phyloP scores from a whole-genome alignment of 805 yeast genomes.

The Zygosaccharomyces rouxii region DNA sequence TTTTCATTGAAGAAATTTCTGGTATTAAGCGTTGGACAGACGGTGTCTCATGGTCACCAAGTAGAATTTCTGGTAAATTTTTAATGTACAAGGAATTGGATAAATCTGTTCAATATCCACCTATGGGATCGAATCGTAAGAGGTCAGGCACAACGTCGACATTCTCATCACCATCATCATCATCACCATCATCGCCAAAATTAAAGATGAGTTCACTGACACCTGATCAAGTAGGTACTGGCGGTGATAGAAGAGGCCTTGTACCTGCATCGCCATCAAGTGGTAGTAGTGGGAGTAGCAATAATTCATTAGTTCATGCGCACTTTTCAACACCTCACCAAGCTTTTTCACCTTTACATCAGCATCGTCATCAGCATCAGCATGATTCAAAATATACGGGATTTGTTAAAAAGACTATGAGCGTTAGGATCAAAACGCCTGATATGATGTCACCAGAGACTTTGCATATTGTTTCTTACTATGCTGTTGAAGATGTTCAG shows the following conservation, averaged over 20 bases:
- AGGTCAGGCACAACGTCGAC: background rate
- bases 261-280: constrained; percentile 1
- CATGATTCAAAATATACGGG: constrained; percentile 41
- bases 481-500: constrained; percentile 68
- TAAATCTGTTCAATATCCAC: constrained; percentile 8
- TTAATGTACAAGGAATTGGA: constrained; percentile 68
- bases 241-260: constrained; percentile 3
- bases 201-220: background rate
- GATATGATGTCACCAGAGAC: constrained; percentile 12
- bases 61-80: constrained; percentile 81
- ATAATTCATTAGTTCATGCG: background rate
- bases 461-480: constrained; percentile 71
- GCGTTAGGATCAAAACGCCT: constrained; percentile 47
- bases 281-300: background rate
- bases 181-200: constrained; percentile 8
- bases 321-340: background rate
- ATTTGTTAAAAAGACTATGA: constrained; percentile 75
- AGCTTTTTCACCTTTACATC: background rate
- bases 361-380: constrained; percentile 3
- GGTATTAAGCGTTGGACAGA: constrained; percentile 96
- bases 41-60: constrained; percentile 92
- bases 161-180: background rate
- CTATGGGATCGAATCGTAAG: background rate
- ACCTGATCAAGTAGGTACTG: background rate
- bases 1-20: constrained; percentile 75